Conservation (phyloP, 768 basidiomycete species). For the Lentinula detonsa region DNA sequence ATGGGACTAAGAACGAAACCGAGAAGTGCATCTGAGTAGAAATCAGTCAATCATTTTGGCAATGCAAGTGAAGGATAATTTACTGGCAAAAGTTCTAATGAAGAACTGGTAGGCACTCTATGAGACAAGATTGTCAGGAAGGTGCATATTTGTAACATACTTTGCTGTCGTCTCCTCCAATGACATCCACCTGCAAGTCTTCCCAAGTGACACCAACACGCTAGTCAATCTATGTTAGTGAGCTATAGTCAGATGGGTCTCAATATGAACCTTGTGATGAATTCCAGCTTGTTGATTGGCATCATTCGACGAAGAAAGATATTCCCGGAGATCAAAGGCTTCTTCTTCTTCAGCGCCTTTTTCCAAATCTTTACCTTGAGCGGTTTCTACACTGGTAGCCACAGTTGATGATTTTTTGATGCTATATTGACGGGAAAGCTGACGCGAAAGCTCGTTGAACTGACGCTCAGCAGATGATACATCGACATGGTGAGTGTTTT, state of each 20-base stretch:
- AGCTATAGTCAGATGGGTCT: not conserved
- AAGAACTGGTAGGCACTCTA: slow-evolving; percentile 33
- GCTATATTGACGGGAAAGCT: slow-evolving; percentile 21
- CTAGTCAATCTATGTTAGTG: slow-evolving; percentile 15
- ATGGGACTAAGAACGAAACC: slow-evolving; percentile 49
- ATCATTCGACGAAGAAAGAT: slow-evolving; percentile 61
- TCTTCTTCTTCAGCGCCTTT: slow-evolving; percentile 26
- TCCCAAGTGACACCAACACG: slow-evolving; percentile 76
- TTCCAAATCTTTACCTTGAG: slow-evolving; percentile 37
- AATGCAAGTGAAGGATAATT: slow-evolving; percentile 13
- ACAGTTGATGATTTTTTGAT: slow-evolving; percentile 16
- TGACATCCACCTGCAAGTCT: slow-evolving; percentile 54
- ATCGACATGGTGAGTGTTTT: slow-evolving; percentile 33
- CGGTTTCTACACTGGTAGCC: slow-evolving; percentile 20
- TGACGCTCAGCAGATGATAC: slow-evolving; percentile 43
- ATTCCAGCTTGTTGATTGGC: slow-evolving; percentile 61
- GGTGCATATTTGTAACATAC: slow-evolving; percentile 18
- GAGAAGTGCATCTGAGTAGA: slow-evolving; percentile 39
- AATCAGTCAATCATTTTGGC: not conserved
- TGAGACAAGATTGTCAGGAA: not conserved
- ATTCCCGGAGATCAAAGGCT: slow-evolving; percentile 62
- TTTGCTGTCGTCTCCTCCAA: slow-evolving; percentile 52
- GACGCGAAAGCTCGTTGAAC: slow-evolving; percentile 51
- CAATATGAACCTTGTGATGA: slow-evolving; percentile 45
- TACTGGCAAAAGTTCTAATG: slow-evolving; percentile 55